phyloP scores from a whole-genome alignment of 1,139 yeast genomes.

The Kluyveromyces marxianus region DNA sequence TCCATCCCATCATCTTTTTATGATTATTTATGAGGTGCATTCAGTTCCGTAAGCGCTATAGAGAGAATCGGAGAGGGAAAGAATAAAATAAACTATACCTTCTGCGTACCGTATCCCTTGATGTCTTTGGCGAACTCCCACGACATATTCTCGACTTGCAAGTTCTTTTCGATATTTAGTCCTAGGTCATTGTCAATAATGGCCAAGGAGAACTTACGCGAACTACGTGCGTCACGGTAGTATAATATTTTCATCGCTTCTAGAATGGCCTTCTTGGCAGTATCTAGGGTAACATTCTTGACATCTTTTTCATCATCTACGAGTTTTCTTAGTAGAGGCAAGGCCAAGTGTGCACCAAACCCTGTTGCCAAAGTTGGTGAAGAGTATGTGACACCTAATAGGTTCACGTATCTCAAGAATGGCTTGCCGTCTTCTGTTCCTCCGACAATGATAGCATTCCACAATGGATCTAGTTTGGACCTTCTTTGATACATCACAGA shows the following conservation, averaged over 20 bases:
- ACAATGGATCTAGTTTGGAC: conserved; percentile 87
- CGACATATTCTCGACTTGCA: conserved; percentile 62
- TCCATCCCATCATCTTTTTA: too few species aligned
- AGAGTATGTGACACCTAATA: conserved; percentile 84
- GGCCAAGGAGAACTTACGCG: conserved; percentile 78
- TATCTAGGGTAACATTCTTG: conserved; percentile 55
- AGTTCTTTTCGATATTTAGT: conserved; percentile 56
- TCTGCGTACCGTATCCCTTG: conserved; percentile 79
- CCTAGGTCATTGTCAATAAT: conserved; percentile 58
- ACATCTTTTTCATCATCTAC: conserved; percentile 75
- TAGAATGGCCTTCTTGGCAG: conserved; percentile 66
- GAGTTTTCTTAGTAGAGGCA: conserved; percentile 81
- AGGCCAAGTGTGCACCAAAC: conserved; percentile 89
- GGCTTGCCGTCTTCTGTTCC: conserved; percentile 73
- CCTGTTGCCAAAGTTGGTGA: conserved; percentile 94
- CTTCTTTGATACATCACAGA: conserved; percentile 82
- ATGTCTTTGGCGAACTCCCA: conserved; percentile 92
- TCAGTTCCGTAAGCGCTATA: too few species aligned
- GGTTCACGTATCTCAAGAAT: conserved; percentile 77
- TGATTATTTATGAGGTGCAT: too few species aligned
- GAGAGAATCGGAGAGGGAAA: too few species aligned
- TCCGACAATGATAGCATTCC: conserved; percentile 92
- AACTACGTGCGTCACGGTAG: conserved; percentile 93
- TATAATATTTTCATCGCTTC: conserved; percentile 92
- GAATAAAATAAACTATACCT: conserved; percentile 23